phyloP scores from a whole-genome alignment of 768 basidiomycete genomes.

The Lentinus tigrinus region DNA sequence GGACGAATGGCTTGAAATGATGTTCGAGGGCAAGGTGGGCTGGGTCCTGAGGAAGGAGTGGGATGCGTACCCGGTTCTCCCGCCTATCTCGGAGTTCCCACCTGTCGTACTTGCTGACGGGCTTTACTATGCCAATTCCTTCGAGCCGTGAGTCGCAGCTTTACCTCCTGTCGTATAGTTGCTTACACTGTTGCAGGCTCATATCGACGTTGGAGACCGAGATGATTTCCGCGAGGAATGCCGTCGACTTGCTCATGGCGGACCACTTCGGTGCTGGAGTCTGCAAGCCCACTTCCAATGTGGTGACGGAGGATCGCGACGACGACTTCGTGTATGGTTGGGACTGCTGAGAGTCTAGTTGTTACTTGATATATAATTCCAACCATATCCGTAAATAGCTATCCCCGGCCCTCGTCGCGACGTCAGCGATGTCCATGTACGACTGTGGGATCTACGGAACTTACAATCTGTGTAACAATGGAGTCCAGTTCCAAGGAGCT shows the following conservation, averaged over 20 bases:
- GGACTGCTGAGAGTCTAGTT: constrained; percentile 25
- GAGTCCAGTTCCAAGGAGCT: no score
- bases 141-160: constrained; percentile 70
- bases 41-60: constrained; percentile 89
- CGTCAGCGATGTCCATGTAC: no score
- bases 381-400: no score
- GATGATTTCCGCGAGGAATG: constrained; percentile 78
- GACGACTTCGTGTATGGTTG: constrained; percentile 20
- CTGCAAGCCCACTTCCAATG: constrained; percentile 38
- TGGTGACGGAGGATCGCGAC: constrained; percentile 17
- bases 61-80: constrained; percentile 77
- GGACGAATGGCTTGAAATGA: constrained; percentile 65
- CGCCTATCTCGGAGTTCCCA: constrained; percentile 66
- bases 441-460: no score
- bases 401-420: no score
- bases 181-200: constrained; percentile 42
- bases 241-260: constrained; percentile 74
- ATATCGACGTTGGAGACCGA: constrained; percentile 96
- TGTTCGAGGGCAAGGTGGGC: constrained; percentile 68
- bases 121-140: constrained; percentile 88
- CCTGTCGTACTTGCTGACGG: constrained; percentile 75
- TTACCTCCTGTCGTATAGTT: constrained; percentile 1
- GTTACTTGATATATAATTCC: no score
- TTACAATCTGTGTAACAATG: no score
- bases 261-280: constrained; percentile 71